phyloP scores from a whole-genome alignment of 1,139 yeast species.

The Sugiyamaella novakii region DNA sequence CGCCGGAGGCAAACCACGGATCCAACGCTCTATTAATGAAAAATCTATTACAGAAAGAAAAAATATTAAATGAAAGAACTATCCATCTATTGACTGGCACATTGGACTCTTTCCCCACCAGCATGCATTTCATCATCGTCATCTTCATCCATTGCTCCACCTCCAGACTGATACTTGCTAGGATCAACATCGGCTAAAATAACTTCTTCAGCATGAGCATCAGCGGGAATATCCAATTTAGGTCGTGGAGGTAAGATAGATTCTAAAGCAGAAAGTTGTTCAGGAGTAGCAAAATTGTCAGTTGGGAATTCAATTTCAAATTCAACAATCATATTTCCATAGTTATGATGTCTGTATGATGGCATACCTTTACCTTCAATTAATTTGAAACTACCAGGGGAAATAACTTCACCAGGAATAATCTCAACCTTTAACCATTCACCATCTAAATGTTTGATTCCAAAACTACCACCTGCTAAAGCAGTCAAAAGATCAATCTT shows the following conservation, averaged over 20 bases:
- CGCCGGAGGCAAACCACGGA: neutral
- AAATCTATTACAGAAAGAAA: neutral
- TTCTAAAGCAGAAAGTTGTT: conserved; percentile 45
- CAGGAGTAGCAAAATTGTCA: conserved; percentile 43
- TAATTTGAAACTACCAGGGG: conserved; percentile 81
- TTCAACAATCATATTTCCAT: conserved; percentile 54
- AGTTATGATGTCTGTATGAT: conserved; percentile 50
- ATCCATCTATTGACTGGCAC: conserved; percentile 62
- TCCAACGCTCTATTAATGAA: neutral
- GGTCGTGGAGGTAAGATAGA: conserved; percentile 48
- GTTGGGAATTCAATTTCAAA: conserved; percentile 58
- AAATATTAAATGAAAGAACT: too few relatives aligned
- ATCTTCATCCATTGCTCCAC: conserved; percentile 43
- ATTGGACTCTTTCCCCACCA: conserved; percentile 67
- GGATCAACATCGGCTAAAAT: conserved; percentile 65
- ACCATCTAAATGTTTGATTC: conserved; percentile 75
- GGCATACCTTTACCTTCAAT: conserved; percentile 98
- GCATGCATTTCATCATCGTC: conserved; percentile 60
- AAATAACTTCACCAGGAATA: conserved; percentile 88
- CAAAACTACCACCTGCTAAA: conserved; percentile 91
- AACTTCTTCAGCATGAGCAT: conserved; percentile 74
- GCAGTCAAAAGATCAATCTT: conserved; percentile 93
- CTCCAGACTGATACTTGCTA: conserved; percentile 47
- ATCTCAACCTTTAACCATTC: conserved; percentile 83
- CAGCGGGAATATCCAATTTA: conserved; percentile 39